phyloP scores from a whole-genome alignment of 2,329 filamentous ascomycete species.

The Fusarium sp. region DNA sequence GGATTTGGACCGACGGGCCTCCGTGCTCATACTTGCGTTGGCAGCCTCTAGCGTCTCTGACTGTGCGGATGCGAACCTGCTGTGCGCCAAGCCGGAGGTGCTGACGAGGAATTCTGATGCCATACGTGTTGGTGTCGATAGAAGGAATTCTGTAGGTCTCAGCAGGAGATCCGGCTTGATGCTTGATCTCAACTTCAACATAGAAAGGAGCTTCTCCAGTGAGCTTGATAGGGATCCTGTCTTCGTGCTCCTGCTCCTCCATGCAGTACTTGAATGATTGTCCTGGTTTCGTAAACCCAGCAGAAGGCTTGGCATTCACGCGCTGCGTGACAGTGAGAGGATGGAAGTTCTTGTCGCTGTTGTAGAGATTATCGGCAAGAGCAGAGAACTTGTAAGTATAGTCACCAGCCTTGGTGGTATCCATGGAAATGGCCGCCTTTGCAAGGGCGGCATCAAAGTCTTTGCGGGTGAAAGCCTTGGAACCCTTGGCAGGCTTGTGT shows the following conservation, averaged over 20 bases:
- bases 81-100: slow-evolving; percentile 90
- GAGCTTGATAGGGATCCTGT: slow-evolving; percentile 87
- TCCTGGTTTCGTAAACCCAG: slow-evolving; percentile 84
- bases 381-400: slow-evolving; percentile 89
- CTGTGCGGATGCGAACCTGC: slow-evolving; percentile 86
- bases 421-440: slow-evolving; percentile 83
- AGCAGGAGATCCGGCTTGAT: slow-evolving; percentile 81
- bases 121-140: slow-evolving; percentile 78
- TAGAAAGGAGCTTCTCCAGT: slow-evolving; percentile 88
- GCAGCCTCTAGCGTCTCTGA: slow-evolving; percentile 88
- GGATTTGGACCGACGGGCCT: slow-evolving; percentile 84
- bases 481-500: slow-evolving; percentile 75
- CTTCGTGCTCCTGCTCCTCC: slow-evolving; percentile 82
- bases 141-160: slow-evolving; percentile 85
- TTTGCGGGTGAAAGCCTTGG: slow-evolving; percentile 73
- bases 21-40: slow-evolving; percentile 79
- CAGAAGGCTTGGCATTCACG: slow-evolving; percentile 85
- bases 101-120: slow-evolving; percentile 85
- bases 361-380: slow-evolving; percentile 87
- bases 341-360: slow-evolving; percentile 73
- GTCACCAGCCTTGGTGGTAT: slow-evolving; percentile 82
- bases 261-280: slow-evolving; percentile 97
- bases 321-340: slow-evolving; percentile 81
- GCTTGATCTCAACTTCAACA: slow-evolving; percentile 92
- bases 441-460: slow-evolving; percentile 81